phyloP scores from a whole-genome alignment of 169 alveolate genomes.

The Theileria orientalis region DNA sequence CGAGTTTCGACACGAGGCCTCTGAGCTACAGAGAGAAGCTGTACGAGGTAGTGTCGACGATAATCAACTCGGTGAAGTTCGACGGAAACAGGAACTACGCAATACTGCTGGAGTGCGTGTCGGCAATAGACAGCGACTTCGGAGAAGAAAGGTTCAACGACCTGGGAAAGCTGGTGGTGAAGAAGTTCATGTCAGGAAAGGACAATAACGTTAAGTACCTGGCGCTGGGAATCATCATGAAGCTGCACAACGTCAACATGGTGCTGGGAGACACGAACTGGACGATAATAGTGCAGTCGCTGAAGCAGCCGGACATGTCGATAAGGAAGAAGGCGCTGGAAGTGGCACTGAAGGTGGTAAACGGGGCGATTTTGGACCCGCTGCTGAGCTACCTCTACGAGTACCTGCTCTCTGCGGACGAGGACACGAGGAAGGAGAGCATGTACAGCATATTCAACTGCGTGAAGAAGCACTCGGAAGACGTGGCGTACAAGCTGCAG shows the following conservation, averaged over 20 bases:
- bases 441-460: conserved; percentile 84
- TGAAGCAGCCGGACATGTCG: conserved; percentile 94
- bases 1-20: not conserved
- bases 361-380: conserved; percentile 86
- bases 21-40: conserved; percentile 25
- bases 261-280: conserved; percentile 68
- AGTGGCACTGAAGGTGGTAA: conserved; percentile 90
- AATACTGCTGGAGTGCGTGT: conserved; percentile 95
- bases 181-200: conserved; percentile 89
- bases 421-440: conserved; percentile 87
- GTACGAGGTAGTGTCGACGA: conserved; percentile 27
- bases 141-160: conserved; percentile 74
- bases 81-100: conserved; percentile 97
- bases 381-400: conserved; percentile 90
- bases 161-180: conserved; percentile 88
- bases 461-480: conserved; percentile 79
- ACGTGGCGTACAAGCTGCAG: conserved; percentile 84
- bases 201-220: conserved; percentile 90
- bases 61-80: conserved; percentile 82
- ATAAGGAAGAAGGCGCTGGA: conserved; percentile 95
- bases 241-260: conserved; percentile 88
- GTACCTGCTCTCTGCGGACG: conserved; percentile 84
- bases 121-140: conserved; percentile 91
- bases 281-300: conserved; percentile 79
- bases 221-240: conserved; percentile 86